Conservation (phyloP, 2,329 filamentous ascomycete species). For the Xylogone sp. region DNA sequence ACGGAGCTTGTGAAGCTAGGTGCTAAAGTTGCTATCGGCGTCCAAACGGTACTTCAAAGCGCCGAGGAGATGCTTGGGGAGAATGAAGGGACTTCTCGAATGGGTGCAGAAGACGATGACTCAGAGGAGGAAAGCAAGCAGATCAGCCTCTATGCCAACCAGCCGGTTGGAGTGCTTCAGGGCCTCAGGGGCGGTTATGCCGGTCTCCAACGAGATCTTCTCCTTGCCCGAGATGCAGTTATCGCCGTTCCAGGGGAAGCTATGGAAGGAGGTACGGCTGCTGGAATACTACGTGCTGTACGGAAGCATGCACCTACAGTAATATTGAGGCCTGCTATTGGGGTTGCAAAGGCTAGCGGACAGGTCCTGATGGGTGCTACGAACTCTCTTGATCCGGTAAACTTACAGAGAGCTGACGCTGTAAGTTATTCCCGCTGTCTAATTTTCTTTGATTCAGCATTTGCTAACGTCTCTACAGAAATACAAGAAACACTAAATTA, state of each 20-base stretch:
- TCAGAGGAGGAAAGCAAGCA: constrained; percentile 71
- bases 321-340: constrained; percentile 85
- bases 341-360: constrained; percentile 81
- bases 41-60: constrained; percentile 86
- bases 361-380: constrained; percentile 89
- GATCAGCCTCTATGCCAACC: constrained; percentile 89
- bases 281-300: constrained; percentile 75
- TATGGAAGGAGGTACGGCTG: constrained; percentile 78
- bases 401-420: constrained; percentile 79
- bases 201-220: constrained; percentile 81
- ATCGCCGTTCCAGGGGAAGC: constrained; percentile 92
- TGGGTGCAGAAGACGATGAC: constrained; percentile 48
- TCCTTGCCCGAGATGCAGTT: constrained; percentile 83
- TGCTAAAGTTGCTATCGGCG: constrained; percentile 90
- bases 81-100: constrained; percentile 29
- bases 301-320: constrained; percentile 85
- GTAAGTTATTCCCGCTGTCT: constrained; percentile 59
- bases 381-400: constrained; percentile 82
- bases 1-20: constrained; percentile 92
- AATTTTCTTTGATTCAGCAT: background rate
- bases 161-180: constrained; percentile 83
- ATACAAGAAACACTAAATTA: constrained; percentile 32
- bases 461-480: constrained; percentile 20
- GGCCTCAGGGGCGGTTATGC: constrained; percentile 80
- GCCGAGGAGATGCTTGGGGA: constrained; percentile 74